Percentiles rank a stretch among this genome's conserved stretches.
Evolutionary conservation across 495 filamentous ascomycete genomes (phyloP).

Genomic region (Tuber indicum): DNA sequence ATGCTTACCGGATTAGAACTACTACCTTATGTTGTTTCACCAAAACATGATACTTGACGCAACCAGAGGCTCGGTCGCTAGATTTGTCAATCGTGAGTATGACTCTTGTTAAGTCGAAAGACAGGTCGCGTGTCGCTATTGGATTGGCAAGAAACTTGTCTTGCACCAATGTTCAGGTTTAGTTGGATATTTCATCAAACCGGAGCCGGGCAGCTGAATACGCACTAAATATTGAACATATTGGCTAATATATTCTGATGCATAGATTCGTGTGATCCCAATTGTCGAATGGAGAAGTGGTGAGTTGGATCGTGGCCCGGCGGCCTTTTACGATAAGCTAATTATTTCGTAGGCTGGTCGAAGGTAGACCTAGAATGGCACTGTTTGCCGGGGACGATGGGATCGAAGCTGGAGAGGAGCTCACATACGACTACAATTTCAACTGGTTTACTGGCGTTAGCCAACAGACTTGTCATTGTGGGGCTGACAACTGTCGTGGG

Average conservation of each 20-base stretch:
- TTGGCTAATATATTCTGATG: conserved; percentile 9
- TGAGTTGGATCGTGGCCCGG: conserved; percentile 4
- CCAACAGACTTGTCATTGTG: conserved; percentile 70
- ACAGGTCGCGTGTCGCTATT: not conserved
- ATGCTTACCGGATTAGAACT: conserved; percentile 54
- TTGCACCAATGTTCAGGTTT: conserved; percentile 7
- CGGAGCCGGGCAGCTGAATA: not conserved
- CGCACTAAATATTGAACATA: not conserved
- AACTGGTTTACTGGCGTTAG: conserved; percentile 49
- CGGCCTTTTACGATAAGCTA: not conserved
- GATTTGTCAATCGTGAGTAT: conserved; percentile 75
- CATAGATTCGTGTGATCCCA: conserved; percentile 80
- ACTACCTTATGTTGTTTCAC: conserved; percentile 96
- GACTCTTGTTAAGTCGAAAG: not conserved
- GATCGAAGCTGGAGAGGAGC: conserved; percentile 86
- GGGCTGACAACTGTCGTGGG: conserved; percentile 67
- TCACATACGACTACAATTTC: conserved; percentile 99
- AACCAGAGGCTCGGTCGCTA: conserved; percentile 86
- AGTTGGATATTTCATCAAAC: not conserved
- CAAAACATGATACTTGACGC: conserved; percentile 99
- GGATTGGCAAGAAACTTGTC: not conserved
- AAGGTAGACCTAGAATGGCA: conserved; percentile 90
- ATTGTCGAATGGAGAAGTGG: conserved; percentile 93
- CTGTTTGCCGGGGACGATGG: conserved; percentile 86
- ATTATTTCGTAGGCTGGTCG: conserved; percentile 58